These are phyloP conservation scores for Hemileccinum rubropunctum DNA, from an alignment of 768 basidiomycete genomes.

Conservation along the genomic window DNA sequence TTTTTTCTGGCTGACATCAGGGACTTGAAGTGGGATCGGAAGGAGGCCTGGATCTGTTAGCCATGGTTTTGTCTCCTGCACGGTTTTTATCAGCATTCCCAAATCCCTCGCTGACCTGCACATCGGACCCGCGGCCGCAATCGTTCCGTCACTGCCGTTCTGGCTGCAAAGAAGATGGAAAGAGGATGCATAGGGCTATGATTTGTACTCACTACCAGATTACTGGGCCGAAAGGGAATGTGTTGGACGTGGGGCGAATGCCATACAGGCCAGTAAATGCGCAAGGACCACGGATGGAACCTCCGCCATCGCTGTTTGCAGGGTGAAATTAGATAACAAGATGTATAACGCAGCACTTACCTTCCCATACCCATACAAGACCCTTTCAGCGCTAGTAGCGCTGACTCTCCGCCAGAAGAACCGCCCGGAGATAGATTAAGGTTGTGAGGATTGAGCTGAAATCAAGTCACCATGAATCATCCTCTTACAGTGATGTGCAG, in stretches of 20 bases:
- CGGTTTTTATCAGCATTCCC: slow-evolving; percentile 17
- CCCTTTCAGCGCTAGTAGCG: slow-evolving; percentile 45
- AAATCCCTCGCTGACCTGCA: slow-evolving; percentile 28
- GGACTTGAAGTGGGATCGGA: slow-evolving; percentile 27
- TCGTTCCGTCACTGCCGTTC: slow-evolving; percentile 24
- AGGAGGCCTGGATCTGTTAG: slow-evolving; percentile 35
- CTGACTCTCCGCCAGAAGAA: slow-evolving; percentile 52
- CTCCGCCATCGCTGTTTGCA: slow-evolving; percentile 30
- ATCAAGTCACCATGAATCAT: background rate
- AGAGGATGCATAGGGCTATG: background rate
- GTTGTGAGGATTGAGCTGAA: slow-evolving; percentile 45
- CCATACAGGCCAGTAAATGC: slow-evolving; percentile 39
- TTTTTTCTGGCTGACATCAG: slow-evolving; percentile 26
- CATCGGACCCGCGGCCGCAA: slow-evolving; percentile 22
- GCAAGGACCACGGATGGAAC: slow-evolving; percentile 39
- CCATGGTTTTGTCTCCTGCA: slow-evolving; percentile 39
- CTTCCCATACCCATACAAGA: slow-evolving; percentile 45
- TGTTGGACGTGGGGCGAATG: slow-evolving; percentile 37
- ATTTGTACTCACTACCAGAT: slow-evolving; percentile 20
- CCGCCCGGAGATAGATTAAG: slow-evolving; percentile 44
- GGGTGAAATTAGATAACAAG: background rate
- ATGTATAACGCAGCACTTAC: slow-evolving; percentile 16
- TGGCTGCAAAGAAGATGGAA: slow-evolving; percentile 15
- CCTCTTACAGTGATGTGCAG: background rate
- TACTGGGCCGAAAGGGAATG: slow-evolving; percentile 21